phyloP scores from a whole-genome alignment of 192 early-diverging fungal genomes.

The Funneliformis mosseae region DNA sequence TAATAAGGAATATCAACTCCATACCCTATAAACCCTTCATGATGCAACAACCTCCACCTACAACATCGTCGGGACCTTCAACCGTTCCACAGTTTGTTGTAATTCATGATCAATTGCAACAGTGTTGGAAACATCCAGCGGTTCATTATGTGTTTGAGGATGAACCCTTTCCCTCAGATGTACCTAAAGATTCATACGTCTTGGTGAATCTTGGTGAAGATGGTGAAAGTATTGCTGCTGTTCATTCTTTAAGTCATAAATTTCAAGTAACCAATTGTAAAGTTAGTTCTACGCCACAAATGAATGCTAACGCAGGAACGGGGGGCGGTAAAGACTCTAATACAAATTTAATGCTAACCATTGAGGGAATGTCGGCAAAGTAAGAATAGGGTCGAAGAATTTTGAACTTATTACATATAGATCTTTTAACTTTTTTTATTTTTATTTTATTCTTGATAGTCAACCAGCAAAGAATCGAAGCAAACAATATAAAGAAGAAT shows the following conservation, averaged over 20 bases:
- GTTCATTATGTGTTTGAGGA: conserved; percentile 53
- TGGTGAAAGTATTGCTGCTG: conserved; percentile 30
- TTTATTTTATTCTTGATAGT: conserved; percentile 24
- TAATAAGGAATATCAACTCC: too few relatives aligned
- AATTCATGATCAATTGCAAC: conserved; percentile 43
- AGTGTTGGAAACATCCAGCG: conserved; percentile 45
- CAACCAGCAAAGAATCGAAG: background rate
- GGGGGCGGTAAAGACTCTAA: conserved; percentile 15
- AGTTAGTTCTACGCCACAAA: conserved; percentile 35
- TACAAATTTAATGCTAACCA: conserved; percentile 35
- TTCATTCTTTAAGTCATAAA: conserved; percentile 45
- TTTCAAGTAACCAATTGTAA: conserved; percentile 47
- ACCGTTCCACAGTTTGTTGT: conserved; percentile 51
- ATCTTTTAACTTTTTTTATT: background rate
- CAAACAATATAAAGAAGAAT: conserved; percentile 24
- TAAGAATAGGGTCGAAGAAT: background rate
- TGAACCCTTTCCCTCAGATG: conserved; percentile 38
- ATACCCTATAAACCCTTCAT: too few relatives aligned
- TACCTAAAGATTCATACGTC: conserved; percentile 43
- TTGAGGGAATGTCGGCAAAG: conserved; percentile 43
- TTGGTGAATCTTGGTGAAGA: conserved; percentile 41
- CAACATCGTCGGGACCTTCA: conserved; percentile 4
- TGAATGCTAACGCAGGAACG: conserved; percentile 19
- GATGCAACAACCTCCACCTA: conserved; percentile 3
- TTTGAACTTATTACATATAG: background rate